A percentile compares a stretch with the other conserved stretches of the same genome.
Evolutionary conservation across 495 filamentous ascomycete genomes (phyloP).

Genomic region (Tetracladium setigerum): DNA sequence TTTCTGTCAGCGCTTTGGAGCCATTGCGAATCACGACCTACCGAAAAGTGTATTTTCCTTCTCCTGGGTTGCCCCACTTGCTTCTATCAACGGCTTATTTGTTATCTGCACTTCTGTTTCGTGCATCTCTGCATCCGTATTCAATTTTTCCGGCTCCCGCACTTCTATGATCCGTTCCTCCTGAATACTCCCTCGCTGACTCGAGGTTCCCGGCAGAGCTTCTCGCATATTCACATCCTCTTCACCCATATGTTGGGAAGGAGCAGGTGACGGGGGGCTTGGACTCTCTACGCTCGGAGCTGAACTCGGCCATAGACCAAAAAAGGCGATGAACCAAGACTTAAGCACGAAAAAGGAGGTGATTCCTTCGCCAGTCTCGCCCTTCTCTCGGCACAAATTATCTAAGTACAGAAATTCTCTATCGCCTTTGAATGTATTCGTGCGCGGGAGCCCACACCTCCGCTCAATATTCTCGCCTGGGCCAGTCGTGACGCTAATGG

Average conservation of each 20-base stretch:
- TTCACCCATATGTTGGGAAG: neutral
- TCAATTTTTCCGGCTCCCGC: neutral
- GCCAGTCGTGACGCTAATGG: slow-evolving; percentile 1
- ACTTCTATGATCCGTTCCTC: too few relatives aligned
- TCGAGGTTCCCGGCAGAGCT: neutral
- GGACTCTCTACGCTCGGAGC: neutral
- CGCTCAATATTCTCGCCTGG: slow-evolving; percentile 2
- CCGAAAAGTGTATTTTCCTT: slow-evolving; percentile 3
- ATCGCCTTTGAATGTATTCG: slow-evolving; percentile 2
- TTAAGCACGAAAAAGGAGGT: slow-evolving; percentile 12
- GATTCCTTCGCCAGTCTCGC: slow-evolving; percentile 6
- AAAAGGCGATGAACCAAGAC: slow-evolving; percentile 7
- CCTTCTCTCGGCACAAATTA: slow-evolving; percentile 1
- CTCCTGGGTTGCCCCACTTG: neutral
- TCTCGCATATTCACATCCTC: neutral
- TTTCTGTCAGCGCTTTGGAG: neutral
- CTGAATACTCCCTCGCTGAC: too few relatives aligned
- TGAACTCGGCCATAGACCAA: neutral
- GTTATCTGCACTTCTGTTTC: slow-evolving; percentile 3
- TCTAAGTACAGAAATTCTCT: slow-evolving; percentile 4
- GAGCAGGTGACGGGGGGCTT: neutral
- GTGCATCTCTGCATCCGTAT: slow-evolving; percentile 1
- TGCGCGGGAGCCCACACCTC: slow-evolving; percentile 2
- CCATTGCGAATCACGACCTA: neutral
- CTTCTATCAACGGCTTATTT: neutral